Evolutionary conservation across 805 yeast species (phyloP), one percentile per base, ranked within the genome.

Genomic region (Starmera pachycereana): DNA sequence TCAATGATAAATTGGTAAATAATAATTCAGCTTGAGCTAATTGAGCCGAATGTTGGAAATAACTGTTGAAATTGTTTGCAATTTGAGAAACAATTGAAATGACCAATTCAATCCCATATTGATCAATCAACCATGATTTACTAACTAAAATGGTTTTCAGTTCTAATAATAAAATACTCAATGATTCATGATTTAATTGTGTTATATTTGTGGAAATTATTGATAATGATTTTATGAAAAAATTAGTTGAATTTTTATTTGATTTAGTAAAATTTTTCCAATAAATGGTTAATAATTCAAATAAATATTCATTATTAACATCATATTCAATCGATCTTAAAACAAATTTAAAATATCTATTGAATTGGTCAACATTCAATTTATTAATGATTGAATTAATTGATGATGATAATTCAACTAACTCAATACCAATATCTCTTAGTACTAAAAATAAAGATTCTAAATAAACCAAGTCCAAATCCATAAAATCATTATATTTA

Each of bases 41-140:
- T 32, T 44, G 25, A 38, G 36, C 8, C 1, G 16, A 22, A 16
- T 16, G 4, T 3, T 29, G 35, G 19, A 36, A 35, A 5, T 36
- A 28, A 32, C n/a, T 37, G 28, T 14, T 14, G 6, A 16, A 12
- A 33, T 18, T 18, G 13, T 45, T 50, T 6, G 48, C 46, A 6
- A 60, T 40, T 32, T 57, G 52, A 3, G 67, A 52, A 4, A 69
- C 46, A 13, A 71, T 45, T 4, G 70, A 60, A 11, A 83, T 47
- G 0, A 74, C 54, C 29, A 70, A 50, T 55, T 86, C 96, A 14
- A 79, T 60, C 0, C 75, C 56, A 52, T 80, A 81, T 54, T 86
- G 96, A 4, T 74, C 63, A 37, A 85, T 66, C 1, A 72, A 47
- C 81, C 84, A 76, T 0, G 72, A 48, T 40, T 71, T 68, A 7